Base-by-base conservation (phyloP, 768 basidiomycete genomes). In the Rhodotorula sphaerocarpa region DNA sequence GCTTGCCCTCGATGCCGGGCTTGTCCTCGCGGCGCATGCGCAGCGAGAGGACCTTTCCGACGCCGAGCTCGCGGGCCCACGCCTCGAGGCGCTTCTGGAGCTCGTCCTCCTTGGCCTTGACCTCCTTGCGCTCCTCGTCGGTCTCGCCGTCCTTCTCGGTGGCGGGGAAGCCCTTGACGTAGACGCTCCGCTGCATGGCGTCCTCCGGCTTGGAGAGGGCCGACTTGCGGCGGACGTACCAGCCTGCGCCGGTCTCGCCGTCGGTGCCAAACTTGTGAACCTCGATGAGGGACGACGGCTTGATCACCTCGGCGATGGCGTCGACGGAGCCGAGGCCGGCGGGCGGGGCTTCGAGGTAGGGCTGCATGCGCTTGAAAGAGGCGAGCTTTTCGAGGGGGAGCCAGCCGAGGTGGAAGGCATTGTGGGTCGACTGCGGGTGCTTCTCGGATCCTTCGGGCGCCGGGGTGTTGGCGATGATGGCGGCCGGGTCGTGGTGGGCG, bases 291-390 rank as follows among this genome's bases (percentile, higher is more conserved):
- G 74, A 70, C 66, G 80, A 79, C 30, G 58, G 61, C 43, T 76
- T 71, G 75, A 96, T 78, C n/a, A 84, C 86, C 27, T 81, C 78
- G 9, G 80, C 79, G 61, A 95, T 79, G 80, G 87, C 90, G 25
- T 82, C 81, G 23, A 80, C 61, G 10, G 89, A 89, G 34, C 70
- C 66, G 62, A 69, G 61, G 30, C 64, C 68, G 7, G 45, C 23
- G 2, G 67, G 67, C 7, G 76, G 73, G 5, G 79, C 53, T 47
- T 43, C 77, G 75, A 72, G 81, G 87, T 33, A 64, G 23, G 87
- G 86, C 44, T 82, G 80, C 92, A 96, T 96, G 64, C 91, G 87
- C 76, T 92, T 92, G 83, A 96, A 97, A 11, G 89, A 91, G 10
- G 86, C 81, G 59, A 97, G 83, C 4, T 86, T 88, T 57, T 84